phyloP scores from a whole-genome alignment of 2,329 filamentous ascomycete genomes.

The Cordyceps pruinosa region DNA sequence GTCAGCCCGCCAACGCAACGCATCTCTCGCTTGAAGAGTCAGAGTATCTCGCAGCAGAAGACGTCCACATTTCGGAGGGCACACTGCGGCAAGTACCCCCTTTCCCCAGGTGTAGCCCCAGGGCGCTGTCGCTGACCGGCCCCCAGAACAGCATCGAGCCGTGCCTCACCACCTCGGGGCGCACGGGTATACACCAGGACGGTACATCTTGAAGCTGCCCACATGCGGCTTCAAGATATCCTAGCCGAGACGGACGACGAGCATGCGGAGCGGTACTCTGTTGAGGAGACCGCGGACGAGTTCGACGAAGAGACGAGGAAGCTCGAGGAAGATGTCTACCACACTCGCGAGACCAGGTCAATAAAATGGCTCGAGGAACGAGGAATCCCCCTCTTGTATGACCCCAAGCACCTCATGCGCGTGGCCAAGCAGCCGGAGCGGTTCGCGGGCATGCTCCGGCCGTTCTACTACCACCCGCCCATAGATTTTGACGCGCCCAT shows the following conservation, averaged over 20 bases:
- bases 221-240: background rate
- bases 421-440: background rate
- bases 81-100: background rate
- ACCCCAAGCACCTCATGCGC: background rate
- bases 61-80: background rate
- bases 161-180: background rate
- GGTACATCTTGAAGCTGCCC: background rate
- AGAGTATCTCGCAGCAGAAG: background rate
- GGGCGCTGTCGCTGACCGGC: background rate
- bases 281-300: background rate
- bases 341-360: background rate
- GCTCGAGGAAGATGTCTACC: background rate
- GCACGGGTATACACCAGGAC: background rate
- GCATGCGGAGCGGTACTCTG: background rate
- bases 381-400: background rate
- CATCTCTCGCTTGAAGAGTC: background rate
- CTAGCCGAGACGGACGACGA: background rate
- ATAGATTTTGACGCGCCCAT: background rate
- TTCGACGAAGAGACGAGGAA: background rate
- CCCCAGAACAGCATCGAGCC: background rate
- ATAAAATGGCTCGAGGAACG: background rate
- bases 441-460: background rate
- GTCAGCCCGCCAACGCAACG: background rate
- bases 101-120: background rate
- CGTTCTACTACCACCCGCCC: constrained; percentile 1